These are phyloP conservation scores for Volvox carteri DNA, from an alignment of 163 green algal species.

Conservation along the genomic window DNA sequence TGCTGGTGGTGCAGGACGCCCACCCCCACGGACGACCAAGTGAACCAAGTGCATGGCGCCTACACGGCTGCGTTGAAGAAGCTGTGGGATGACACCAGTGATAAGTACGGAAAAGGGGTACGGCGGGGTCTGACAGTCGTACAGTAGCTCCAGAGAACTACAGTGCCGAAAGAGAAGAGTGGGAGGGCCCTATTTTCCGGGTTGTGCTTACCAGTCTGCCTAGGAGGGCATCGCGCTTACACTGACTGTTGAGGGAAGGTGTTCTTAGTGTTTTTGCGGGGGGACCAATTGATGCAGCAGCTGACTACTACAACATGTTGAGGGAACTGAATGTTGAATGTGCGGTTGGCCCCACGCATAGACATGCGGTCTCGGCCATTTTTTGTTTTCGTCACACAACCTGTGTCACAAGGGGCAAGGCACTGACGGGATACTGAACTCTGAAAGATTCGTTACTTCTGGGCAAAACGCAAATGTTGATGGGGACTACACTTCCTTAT, in stretches of 20 bases:
- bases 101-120: slow-evolving; percentile 39
- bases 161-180: neutral
- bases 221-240: no score
- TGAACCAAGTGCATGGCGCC: neutral
- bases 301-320: neutral
- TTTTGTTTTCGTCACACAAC: neutral
- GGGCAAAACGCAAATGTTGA: neutral
- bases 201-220: no score
- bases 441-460: neutral
- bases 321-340: neutral
- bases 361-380: neutral
- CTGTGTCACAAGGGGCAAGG: no score
- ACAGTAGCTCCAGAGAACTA: neutral
- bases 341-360: neutral
- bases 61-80: neutral
- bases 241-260: neutral
- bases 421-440: no score
- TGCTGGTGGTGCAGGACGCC: neutral
- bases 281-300: neutral
- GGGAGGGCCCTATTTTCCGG: no score
- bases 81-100: neutral
- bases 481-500: neutral
- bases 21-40: neutral
- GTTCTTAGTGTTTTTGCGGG: neutral
- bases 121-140: neutral